Percentiles rank a stretch among this genome's conserved stretches.
Conservation (phyloP, 129 eudicot genomes). For the Artemisia argyi region DNA sequence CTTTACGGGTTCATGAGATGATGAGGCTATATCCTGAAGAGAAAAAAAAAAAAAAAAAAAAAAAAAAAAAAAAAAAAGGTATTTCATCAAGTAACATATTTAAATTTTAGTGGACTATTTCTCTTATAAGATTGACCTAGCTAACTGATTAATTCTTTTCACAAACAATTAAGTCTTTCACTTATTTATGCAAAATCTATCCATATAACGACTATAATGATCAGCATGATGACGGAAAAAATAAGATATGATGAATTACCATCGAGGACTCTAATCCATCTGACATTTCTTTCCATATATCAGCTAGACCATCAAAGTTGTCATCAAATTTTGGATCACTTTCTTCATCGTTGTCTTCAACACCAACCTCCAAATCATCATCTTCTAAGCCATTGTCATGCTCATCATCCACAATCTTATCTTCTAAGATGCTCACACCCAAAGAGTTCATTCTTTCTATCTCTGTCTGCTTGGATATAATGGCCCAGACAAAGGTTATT, state of each 20-base stretch:
- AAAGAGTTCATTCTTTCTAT: too few species aligned
- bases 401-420: too few species aligned
- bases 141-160: too few species aligned
- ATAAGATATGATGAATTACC: not conserved
- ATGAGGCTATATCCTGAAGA: constrained; percentile 13
- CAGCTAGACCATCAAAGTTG: constrained; percentile 25
- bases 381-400: too few species aligned
- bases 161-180: not conserved
- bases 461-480: too few species aligned
- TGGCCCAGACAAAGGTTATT: too few species aligned
- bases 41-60: not conserved
- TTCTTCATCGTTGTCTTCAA: not conserved
- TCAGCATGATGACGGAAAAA: not conserved
- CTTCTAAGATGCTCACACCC: too few species aligned
- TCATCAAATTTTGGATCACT: not conserved
- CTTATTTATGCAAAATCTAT: not conserved
- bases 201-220: not conserved
- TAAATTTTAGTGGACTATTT: too few species aligned
- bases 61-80: not conserved
- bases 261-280: constrained; percentile 5
- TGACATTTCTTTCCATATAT: constrained; percentile 23
- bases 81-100: too few species aligned
- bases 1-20: not conserved
- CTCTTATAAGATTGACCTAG: too few species aligned
- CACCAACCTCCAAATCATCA: too few species aligned